Conservation (phyloP, 2,329 filamentous ascomycete species). For the Epichloe typhina region DNA sequence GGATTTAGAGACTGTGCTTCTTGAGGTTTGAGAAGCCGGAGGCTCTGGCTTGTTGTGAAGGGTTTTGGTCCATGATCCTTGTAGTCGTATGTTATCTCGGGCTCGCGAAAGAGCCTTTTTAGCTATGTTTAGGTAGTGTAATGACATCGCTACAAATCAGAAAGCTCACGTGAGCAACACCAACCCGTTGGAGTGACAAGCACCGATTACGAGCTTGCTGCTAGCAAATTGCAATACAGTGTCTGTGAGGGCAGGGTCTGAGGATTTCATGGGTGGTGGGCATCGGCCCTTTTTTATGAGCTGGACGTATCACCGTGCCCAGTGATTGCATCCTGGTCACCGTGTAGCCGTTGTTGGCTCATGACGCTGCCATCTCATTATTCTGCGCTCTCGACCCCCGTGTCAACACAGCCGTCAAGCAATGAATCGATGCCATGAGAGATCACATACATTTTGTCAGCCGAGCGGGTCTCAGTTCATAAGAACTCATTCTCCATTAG, state of each 20-base stretch:
- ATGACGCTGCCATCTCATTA: neutral
- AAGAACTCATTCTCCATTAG: neutral
- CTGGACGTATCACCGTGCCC: neutral
- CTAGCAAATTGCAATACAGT: too few species aligned
- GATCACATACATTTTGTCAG: slow-evolving; percentile 4
- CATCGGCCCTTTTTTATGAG: neutral
- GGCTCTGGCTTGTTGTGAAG: neutral
- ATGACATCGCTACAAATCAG: neutral
- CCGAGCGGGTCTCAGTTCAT: neutral
- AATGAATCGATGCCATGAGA: slow-evolving; percentile 3
- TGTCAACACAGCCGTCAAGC: slow-evolving; percentile 7
- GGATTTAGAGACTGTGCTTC: slow-evolving; percentile 15
- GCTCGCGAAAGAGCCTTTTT: neutral
- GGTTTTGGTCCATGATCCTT: neutral
- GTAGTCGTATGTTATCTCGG: too few species aligned
- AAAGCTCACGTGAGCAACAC: neutral
- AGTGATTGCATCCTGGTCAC: neutral
- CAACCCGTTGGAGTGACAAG: neutral
- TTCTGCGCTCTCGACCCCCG: neutral
- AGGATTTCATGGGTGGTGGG: neutral
- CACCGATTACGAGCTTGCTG: neutral
- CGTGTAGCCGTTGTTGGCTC: neutral
- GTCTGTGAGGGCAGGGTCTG: neutral
- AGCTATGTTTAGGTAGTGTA: neutral
- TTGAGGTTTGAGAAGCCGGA: neutral